Conservation (phyloP, 768 basidiomycete genomes). For the Chalciporus pseudorubinellus region DNA sequence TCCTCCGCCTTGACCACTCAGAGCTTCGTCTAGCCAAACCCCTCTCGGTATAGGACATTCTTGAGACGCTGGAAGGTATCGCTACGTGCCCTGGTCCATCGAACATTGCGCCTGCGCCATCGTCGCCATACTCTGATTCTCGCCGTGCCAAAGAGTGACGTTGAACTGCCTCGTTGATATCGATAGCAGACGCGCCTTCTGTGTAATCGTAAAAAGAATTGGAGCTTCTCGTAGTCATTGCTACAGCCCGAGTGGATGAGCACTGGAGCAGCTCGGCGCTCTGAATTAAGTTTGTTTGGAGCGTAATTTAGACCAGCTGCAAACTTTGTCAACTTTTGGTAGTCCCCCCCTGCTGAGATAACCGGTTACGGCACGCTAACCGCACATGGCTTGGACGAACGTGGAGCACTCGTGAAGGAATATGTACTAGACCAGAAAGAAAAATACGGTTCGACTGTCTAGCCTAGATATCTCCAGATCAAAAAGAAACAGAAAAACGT, state of each 20-base stretch:
- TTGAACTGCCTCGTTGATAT: constrained; percentile 62
- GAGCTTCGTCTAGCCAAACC: constrained; percentile 50
- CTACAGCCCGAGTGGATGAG: not conserved
- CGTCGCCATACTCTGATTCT: constrained; percentile 65
- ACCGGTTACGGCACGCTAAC: no score
- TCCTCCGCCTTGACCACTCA: constrained; percentile 51
- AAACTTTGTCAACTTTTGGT: no score
- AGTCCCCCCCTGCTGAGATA: no score
- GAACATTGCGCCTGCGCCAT: constrained; percentile 68
- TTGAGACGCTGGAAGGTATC: constrained; percentile 76
- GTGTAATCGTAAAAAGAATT: constrained; percentile 62
- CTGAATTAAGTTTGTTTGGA: not conserved
- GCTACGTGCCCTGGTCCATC: constrained; percentile 64
- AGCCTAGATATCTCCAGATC: constrained; percentile 89
- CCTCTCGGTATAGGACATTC: constrained; percentile 65
- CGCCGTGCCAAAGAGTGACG: constrained; percentile 53
- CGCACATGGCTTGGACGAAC: not conserved
- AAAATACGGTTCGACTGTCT: constrained; percentile 10
- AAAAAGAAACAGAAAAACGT: constrained; percentile 93
- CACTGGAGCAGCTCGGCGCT: not conserved
- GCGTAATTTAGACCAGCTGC: no score
- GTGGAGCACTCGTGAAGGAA: not conserved
- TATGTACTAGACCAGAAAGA: not conserved
- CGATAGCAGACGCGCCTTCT: constrained; percentile 77
- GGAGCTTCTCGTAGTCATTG: constrained; percentile 19